Evolutionary conservation across 1,284 basidiomycete species (phyloP), one percentile per base, ranked within the genome.

Genomic region (Kwoniella shivajii): DNA sequence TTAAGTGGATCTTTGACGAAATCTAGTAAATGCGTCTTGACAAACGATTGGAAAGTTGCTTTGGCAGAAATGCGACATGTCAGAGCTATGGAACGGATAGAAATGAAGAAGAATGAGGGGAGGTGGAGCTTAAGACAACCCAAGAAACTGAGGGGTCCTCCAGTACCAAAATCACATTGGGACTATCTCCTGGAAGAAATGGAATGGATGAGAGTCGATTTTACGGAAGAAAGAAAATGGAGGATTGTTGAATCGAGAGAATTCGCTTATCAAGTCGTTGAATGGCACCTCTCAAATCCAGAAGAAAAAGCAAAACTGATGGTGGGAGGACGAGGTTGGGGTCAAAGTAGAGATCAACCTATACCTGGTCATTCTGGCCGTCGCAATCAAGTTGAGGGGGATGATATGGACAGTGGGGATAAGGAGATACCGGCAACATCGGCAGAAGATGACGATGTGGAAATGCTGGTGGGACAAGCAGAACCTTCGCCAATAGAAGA

Each of bases 201-300:
- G 92, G 91, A 89, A 84, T 99, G 95, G 96, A 88, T 99, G 83
- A 89, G 93, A 45, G 85, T 86, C 14, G 96, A 99, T 71, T 98
- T 93, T 68, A 86, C 89, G 7, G 93, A 99, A 76, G 96, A 99
- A 73, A 82, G 90, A 49, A 84, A 85, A 57, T 99, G 94, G 94
- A 99, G 99, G 75, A 79, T 89, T 33, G 87, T 88, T 0, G 74
- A 92, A 18, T 94, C 95, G 0, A 88, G 88, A 71, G 87, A 88
- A 57, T 76, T 98, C n/a, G 90, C 90, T 0, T 86, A 86, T 50
- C 85, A 90, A 45, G 87, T 91, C 13, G 83, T 89, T 11, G 88
- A 90, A 63, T 99, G 92, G 91, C 91, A 96, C 73, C 82, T 84
- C 49, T 87, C 89, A 4, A 80, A 81, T 6, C 82, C 81, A 6